phyloP scores from a whole-genome alignment of 495 filamentous ascomycete species.

The Tirmania nivea region DNA sequence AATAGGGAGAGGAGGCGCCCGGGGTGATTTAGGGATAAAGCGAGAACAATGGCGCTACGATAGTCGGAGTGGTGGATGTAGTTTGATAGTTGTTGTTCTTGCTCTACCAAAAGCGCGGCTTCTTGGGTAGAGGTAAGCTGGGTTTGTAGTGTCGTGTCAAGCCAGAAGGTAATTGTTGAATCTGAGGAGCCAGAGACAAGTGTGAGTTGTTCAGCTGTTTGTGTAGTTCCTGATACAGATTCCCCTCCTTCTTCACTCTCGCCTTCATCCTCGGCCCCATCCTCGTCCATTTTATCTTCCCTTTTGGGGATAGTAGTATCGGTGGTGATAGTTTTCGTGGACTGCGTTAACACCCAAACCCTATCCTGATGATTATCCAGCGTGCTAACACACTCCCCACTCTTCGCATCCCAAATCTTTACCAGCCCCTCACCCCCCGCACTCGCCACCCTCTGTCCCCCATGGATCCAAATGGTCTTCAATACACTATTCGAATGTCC shows the following conservation, averaged over 20 bases:
- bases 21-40: slow-evolving; percentile 82
- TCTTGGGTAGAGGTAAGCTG: slow-evolving; percentile 44
- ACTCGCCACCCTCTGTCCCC: slow-evolving; percentile 46
- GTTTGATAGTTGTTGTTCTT: slow-evolving; percentile 83
- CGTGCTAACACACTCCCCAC: slow-evolving; percentile 64
- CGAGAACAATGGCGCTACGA: slow-evolving; percentile 76
- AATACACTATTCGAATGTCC: slow-evolving; percentile 89
- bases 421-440: slow-evolving; percentile 92
- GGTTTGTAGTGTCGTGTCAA: slow-evolving; percentile 68
- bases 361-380: slow-evolving; percentile 91
- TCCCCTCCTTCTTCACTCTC: neutral
- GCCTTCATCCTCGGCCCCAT: neutral
- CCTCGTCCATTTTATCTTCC: slow-evolving; percentile 20
- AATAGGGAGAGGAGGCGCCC: slow-evolving; percentile 65
- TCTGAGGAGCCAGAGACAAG: slow-evolving; percentile 80
- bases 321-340: neutral
- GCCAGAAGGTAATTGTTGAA: slow-evolving; percentile 83
- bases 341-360: slow-evolving; percentile 55
- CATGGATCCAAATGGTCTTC: slow-evolving; percentile 69
- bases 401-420: slow-evolving; percentile 73
- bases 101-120: slow-evolving; percentile 60
- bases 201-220: slow-evolving; percentile 26
- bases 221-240: neutral
- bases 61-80: slow-evolving; percentile 68
- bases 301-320: slow-evolving; percentile 23